Evolutionary conservation across 2,329 filamentous ascomycete species (phyloP).

Genomic region (Fusarium sororula): DNA sequence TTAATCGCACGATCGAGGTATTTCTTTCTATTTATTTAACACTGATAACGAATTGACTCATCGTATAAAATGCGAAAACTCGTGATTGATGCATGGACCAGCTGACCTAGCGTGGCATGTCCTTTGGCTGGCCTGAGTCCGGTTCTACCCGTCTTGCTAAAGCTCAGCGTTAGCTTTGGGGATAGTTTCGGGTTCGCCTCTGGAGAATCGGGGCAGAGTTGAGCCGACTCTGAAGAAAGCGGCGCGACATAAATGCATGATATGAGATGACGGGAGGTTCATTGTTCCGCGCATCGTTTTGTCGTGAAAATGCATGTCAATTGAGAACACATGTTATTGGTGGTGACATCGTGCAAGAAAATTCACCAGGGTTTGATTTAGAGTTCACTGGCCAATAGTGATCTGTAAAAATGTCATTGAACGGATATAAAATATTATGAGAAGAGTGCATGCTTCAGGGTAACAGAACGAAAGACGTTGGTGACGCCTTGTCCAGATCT

Average conservation of each 20-base stretch:
- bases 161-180: background rate
- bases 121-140: background rate
- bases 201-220: slow-evolving; percentile 1
- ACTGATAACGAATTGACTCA: slow-evolving; percentile 4
- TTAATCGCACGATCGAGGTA: background rate
- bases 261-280: background rate
- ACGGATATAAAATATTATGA: background rate
- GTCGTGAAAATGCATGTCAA: background rate
- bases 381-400: background rate
- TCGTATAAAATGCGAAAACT: background rate
- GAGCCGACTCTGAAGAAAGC: background rate
- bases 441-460: too few species aligned
- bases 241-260: background rate
- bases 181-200: background rate
- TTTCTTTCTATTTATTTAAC: background rate
- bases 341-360: background rate
- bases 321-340: background rate
- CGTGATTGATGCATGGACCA: background rate
- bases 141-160: slow-evolving; percentile 11
- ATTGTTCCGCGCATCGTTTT: background rate
- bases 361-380: background rate
- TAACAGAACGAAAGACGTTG: too few species aligned
- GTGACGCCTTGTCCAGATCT: background rate
- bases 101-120: slow-evolving; percentile 3
- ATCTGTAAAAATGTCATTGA: background rate